These are phyloP conservation scores for Nannizzia gypsea DNA, from an alignment of 2,329 filamentous ascomycete species.

Conservation along the genomic window DNA sequence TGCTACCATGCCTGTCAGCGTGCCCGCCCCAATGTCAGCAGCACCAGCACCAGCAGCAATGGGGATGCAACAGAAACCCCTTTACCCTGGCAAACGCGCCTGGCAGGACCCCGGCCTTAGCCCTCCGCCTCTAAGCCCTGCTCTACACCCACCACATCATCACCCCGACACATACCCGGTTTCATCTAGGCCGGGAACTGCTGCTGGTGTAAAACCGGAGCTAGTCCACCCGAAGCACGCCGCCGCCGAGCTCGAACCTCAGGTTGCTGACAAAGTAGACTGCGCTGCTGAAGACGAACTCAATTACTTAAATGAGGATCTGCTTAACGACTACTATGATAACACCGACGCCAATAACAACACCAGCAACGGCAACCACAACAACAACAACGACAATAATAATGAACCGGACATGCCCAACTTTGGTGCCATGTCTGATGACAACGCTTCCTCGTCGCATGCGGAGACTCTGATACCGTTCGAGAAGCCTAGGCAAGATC, in stretches of 20 bases:
- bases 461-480: conserved; percentile 25
- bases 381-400: conserved; percentile 1
- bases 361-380: too few relatives aligned
- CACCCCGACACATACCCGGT: conserved; percentile 7
- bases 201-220: conserved; percentile 17
- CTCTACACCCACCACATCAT: not conserved
- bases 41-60: too few relatives aligned
- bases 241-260: not conserved
- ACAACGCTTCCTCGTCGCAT: conserved; percentile 20
- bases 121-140: conserved; percentile 11
- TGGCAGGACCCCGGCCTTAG: conserved; percentile 22
- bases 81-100: conserved; percentile 27
- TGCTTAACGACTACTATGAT: conserved; percentile 39
- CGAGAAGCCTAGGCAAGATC: conserved; percentile 20
- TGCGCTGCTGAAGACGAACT: conserved; percentile 20
- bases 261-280: conserved; percentile 6
- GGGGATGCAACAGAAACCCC: conserved; percentile 12
- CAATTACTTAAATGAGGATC: conserved; percentile 35
- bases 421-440: conserved; percentile 45
- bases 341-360: conserved; percentile 8
- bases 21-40: conserved; percentile 7
- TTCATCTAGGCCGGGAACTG: conserved; percentile 20
- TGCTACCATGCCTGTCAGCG: conserved; percentile 26
- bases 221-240: conserved; percentile 8
- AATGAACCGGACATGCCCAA: conserved; percentile 50